Evolutionary conservation across 768 basidiomycete genomes (phyloP).

Genomic region (Arthromyces matolae): DNA sequence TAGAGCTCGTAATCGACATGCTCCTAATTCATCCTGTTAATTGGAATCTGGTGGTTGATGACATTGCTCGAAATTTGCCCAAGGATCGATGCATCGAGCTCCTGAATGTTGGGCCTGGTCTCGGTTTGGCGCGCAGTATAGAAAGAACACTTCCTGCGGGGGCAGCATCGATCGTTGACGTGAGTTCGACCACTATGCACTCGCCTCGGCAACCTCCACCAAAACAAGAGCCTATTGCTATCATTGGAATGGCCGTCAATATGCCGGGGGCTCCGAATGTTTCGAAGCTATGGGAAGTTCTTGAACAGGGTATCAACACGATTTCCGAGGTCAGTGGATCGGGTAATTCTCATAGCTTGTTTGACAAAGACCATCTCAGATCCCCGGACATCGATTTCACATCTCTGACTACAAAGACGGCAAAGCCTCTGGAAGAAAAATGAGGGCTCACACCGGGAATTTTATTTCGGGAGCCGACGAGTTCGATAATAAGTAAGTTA

Average conservation of each 20-base stretch:
- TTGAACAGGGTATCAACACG: conserved; percentile 55
- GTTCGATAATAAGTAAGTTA: conserved; percentile 55
- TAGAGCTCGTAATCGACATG: conserved; percentile 44
- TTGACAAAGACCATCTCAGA: conserved; percentile 34
- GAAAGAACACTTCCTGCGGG: conserved; percentile 30
- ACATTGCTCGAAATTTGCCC: conserved; percentile 22
- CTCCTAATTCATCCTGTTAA: conserved; percentile 48
- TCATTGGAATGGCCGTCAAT: conserved; percentile 68
- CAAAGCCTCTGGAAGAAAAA: conserved; percentile 32
- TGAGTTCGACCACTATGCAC: conserved; percentile 12
- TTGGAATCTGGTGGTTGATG: conserved; percentile 44
- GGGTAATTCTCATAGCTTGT: background rate
- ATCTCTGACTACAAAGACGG: conserved; percentile 34
- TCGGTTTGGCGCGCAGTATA: conserved; percentile 34
- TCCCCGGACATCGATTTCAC: conserved; percentile 58
- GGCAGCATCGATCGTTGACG: conserved; percentile 18
- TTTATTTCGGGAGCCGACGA: conserved; percentile 54
- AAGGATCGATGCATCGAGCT: conserved; percentile 26
- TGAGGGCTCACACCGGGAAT: conserved; percentile 58
- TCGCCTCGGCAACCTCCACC: conserved; percentile 8
- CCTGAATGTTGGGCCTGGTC: conserved; percentile 50
- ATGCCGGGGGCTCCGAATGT: conserved; percentile 50
- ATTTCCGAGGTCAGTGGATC: conserved; percentile 44
- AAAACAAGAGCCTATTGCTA: conserved; percentile 55
- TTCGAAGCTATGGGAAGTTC: conserved; percentile 53